A percentile compares a stretch with the other conserved stretches of the same genome.
phyloP scores from a whole-genome alignment of 371 early-diverging fungal species.

The Rhizoclosmatium hyalinum region DNA sequence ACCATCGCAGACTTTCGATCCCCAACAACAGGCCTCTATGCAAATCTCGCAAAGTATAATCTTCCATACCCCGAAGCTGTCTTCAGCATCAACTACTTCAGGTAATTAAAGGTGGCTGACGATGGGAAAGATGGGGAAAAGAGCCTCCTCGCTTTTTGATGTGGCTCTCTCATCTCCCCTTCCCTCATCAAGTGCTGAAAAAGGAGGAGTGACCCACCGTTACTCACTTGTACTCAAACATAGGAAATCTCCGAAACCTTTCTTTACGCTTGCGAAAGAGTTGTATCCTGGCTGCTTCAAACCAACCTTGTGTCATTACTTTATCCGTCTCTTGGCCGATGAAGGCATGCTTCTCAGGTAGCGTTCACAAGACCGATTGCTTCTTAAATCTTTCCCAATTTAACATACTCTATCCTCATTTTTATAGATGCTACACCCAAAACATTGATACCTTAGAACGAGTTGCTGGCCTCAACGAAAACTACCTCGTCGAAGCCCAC shows the following conservation, averaged over 20 bases:
- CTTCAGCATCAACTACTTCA: slow-evolving; percentile 90
- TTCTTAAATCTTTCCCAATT: background rate
- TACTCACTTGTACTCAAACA: background rate
- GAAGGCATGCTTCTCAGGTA: slow-evolving; percentile 68
- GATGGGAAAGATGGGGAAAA: background rate
- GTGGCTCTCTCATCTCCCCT: background rate
- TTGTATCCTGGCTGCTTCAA: slow-evolving; percentile 76
- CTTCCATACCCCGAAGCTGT: slow-evolving; percentile 94
- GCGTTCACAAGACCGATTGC: background rate
- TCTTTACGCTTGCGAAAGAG: slow-evolving; percentile 90
- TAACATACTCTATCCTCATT: background rate
- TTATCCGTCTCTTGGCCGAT: slow-evolving; percentile 78
- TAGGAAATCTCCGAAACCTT: slow-evolving; percentile 75
- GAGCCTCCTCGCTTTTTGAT: background rate
- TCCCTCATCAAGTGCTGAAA: too few relatives aligned
- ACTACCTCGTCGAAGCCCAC: slow-evolving; percentile 89
- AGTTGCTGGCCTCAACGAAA: slow-evolving; percentile 76
- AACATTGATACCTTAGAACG: slow-evolving; percentile 97
- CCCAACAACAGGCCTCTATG: slow-evolving; percentile 90
- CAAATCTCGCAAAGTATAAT: slow-evolving; percentile 78
- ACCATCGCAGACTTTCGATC: slow-evolving; percentile 80
- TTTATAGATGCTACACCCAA: slow-evolving; percentile 84
- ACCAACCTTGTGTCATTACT: slow-evolving; percentile 89
- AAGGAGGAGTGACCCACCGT: background rate
- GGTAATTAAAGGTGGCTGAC: slow-evolving; percentile 42